phyloP scores from a whole-genome alignment of 2,329 filamentous ascomycete species.

The Penicillium sclerotigenum region DNA sequence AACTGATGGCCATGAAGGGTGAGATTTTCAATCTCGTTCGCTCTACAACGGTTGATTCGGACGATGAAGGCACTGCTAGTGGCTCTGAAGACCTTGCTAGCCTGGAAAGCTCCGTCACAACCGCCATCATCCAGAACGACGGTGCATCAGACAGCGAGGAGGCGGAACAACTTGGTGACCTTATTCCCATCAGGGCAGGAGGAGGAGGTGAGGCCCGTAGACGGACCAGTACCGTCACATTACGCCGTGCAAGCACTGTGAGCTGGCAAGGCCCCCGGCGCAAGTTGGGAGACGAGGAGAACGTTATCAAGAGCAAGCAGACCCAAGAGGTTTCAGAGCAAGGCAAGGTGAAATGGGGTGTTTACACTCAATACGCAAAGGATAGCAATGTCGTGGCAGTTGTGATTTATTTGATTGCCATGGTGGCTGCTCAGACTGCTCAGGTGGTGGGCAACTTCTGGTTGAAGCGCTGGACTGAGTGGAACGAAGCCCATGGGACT shows the following conservation, averaged over 20 bases:
- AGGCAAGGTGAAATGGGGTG: slow-evolving; percentile 96
- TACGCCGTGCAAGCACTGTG: slow-evolving; percentile 85
- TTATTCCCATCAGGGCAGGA: slow-evolving; percentile 67
- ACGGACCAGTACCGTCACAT: slow-evolving; percentile 67
- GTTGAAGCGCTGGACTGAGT: slow-evolving; percentile 90
- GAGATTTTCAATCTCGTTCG: slow-evolving; percentile 81
- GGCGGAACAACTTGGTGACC: slow-evolving; percentile 70
- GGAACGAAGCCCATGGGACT: slow-evolving; percentile 62
- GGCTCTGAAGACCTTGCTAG: slow-evolving; percentile 61
- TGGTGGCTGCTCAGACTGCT: slow-evolving; percentile 76
- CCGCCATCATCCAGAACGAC: slow-evolving; percentile 50
- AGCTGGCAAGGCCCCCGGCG: slow-evolving; percentile 84
- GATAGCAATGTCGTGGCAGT: slow-evolving; percentile 88
- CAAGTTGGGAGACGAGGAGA: slow-evolving; percentile 78
- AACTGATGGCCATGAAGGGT: slow-evolving; percentile 91
- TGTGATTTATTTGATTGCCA: slow-evolving; percentile 69
- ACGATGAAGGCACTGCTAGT: slow-evolving; percentile 49
- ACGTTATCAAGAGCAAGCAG: slow-evolving; percentile 71
- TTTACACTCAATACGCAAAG: slow-evolving; percentile 92
- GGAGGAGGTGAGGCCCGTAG: slow-evolving; percentile 61
- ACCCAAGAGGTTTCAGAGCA: slow-evolving; percentile 86
- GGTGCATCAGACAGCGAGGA: slow-evolving; percentile 57
- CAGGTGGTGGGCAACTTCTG: slow-evolving; percentile 84
- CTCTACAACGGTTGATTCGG: slow-evolving; percentile 56
- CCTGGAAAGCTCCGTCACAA: slow-evolving; percentile 64